Conservation (phyloP, 2,329 filamentous ascomycete species). For the Trichothecium roseum region DNA sequence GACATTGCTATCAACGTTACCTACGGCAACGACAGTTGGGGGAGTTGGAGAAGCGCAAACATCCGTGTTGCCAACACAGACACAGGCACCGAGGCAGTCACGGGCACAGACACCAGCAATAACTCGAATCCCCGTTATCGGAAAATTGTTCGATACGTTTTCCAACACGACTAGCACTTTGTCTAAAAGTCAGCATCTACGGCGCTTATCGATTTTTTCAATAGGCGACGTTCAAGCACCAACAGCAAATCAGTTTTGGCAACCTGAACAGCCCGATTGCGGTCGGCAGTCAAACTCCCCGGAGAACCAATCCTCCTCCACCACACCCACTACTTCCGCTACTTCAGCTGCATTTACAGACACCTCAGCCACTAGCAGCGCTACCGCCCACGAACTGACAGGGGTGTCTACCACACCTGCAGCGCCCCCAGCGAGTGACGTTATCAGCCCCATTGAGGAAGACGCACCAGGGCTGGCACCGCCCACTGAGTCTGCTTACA, state of each 20-base stretch:
- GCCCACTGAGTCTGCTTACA: neutral
- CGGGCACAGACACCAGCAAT: too few species aligned
- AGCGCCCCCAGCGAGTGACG: slow-evolving; percentile 2
- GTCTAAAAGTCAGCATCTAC: too few species aligned
- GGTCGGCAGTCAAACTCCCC: too few species aligned
- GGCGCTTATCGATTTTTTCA: too few species aligned
- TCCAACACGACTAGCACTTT: too few species aligned
- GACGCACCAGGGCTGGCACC: neutral
- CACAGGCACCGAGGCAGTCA: slow-evolving; percentile 22
- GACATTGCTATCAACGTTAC: neutral
- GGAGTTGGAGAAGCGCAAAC: slow-evolving; percentile 24
- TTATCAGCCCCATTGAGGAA: slow-evolving; percentile 3
- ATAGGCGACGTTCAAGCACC: too few species aligned
- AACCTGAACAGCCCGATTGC: too few species aligned
- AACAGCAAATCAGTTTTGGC: too few species aligned
- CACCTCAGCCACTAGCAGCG: neutral
- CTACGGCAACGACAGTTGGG: slow-evolving; percentile 20
- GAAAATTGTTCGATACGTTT: too few species aligned
- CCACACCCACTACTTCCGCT: neutral
- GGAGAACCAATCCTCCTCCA: neutral
- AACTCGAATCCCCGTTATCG: too few species aligned
- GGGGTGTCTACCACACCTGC: neutral
- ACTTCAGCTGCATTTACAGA: neutral
- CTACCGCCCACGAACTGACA: neutral
- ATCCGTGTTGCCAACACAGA: slow-evolving; percentile 40